Conservation (phyloP, 176 grass and related monocot genomes). For the Aegilops sharonensis region DNA sequence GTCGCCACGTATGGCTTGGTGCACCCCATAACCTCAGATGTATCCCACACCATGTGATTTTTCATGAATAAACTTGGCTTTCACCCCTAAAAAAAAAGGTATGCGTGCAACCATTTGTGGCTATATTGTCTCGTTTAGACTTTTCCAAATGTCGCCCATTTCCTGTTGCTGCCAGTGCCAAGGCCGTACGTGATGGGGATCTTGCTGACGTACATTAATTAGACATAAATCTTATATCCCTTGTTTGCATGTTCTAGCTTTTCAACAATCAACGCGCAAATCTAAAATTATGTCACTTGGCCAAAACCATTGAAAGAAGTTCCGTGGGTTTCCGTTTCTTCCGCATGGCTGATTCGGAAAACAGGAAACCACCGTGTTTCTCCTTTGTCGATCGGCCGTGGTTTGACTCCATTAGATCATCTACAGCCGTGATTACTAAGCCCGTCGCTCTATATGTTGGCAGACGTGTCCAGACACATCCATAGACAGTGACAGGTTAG, state of each 20-base stretch:
- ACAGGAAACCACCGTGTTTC: constrained; percentile 4
- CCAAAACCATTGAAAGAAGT: constrained; percentile 27
- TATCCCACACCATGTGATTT: too few species aligned
- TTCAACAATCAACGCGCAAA: background rate
- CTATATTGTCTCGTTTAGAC: background rate
- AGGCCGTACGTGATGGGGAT: background rate
- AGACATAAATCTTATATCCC: background rate
- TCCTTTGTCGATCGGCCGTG: background rate
- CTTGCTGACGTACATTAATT: constrained; percentile 1
- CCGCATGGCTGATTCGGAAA: constrained; percentile 7
- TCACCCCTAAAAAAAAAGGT: too few species aligned
- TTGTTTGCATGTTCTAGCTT: background rate
- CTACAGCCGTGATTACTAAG: too few species aligned
- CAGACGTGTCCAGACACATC: too few species aligned
- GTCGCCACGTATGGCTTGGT: too few species aligned
- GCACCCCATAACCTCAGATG: too few species aligned
- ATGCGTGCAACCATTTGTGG: background rate
- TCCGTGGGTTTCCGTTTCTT: constrained; percentile 34
- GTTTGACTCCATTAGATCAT: background rate
- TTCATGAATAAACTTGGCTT: too few species aligned
- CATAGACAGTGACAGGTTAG: too few species aligned
- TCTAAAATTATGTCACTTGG: constrained; percentile 2
- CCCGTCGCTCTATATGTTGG: too few species aligned
- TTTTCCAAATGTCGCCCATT: background rate
- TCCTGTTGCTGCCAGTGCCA: background rate